Percentiles rank a stretch among this genome's conserved stretches.
phyloP scores from a whole-genome alignment of 2,329 filamentous ascomycete genomes.

The Penicillium sp. region DNA sequence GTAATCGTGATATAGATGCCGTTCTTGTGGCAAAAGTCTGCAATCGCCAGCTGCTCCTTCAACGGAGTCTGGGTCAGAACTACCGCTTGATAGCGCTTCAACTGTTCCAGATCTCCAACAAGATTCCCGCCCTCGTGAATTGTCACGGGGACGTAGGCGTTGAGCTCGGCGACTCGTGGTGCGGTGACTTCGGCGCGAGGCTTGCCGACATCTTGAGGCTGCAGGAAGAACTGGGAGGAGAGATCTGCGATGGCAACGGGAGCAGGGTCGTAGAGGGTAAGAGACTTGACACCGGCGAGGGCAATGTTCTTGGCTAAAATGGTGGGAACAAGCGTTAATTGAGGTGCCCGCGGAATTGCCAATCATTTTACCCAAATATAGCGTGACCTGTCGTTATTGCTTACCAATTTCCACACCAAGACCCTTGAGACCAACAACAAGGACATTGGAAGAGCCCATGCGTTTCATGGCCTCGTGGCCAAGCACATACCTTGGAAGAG shows the following conservation, averaged over 20 bases:
- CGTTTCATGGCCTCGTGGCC: conserved; percentile 93
- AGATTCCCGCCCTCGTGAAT: conserved; percentile 69
- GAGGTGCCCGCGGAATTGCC: not conserved
- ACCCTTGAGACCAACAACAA: conserved; percentile 88
- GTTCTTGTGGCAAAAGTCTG: conserved; percentile 92
- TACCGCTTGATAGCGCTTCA: conserved; percentile 90
- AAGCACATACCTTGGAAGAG: conserved; percentile 59
- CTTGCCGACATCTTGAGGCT: conserved; percentile 84
- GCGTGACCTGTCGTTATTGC: conserved; percentile 17
- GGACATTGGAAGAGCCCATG: conserved; percentile 94
- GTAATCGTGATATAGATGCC: conserved; percentile 86
- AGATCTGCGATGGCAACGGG: conserved; percentile 84
- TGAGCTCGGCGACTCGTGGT: conserved; percentile 88
- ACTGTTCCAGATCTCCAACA: conserved; percentile 72
- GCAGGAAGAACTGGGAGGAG: conserved; percentile 96
- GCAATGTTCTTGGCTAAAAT: conserved; percentile 90
- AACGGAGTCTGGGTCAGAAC: conserved; percentile 85
- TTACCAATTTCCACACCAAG: conserved; percentile 86
- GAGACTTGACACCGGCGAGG: conserved; percentile 94
- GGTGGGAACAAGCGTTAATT: not conserved
- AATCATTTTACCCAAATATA: not conserved
- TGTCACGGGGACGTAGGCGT: conserved; percentile 90
- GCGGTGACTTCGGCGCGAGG: conserved; percentile 83
- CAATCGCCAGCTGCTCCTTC: conserved; percentile 77
- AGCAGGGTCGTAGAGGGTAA: conserved; percentile 88